These are phyloP conservation scores for Bruguiera gymnorhiza DNA, from an alignment of 345 rosid genomes.

Conservation along the genomic window DNA sequence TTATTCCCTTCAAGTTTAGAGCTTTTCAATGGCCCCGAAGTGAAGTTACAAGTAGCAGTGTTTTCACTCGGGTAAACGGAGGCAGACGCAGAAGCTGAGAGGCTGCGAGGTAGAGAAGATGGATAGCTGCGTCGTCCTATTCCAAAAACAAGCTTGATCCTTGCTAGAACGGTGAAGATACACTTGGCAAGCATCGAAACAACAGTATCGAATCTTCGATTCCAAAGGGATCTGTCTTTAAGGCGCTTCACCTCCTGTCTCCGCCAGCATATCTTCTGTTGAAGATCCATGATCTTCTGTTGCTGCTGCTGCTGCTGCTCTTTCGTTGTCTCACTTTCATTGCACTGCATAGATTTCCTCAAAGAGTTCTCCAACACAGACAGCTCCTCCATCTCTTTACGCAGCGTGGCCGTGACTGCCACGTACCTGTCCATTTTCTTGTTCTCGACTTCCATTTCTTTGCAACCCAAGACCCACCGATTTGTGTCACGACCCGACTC, in stretches of 20 bases:
- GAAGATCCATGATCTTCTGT: slow-evolving; percentile 62
- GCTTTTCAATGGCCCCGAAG: slow-evolving; percentile 40
- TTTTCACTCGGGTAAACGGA: slow-evolving; percentile 63
- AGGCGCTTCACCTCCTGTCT: slow-evolving; percentile 75
- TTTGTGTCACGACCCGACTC: slow-evolving; percentile 58
- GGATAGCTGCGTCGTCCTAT: slow-evolving; percentile 47
- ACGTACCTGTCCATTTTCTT: slow-evolving; percentile 79
- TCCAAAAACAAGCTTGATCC: slow-evolving; percentile 73
- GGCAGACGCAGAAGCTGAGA: slow-evolving; percentile 78
- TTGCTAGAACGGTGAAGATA: slow-evolving; percentile 63
- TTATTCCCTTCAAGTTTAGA: slow-evolving; percentile 14
- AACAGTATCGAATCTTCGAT: slow-evolving; percentile 65
- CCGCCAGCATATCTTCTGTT: slow-evolving; percentile 59
- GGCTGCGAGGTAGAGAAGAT: slow-evolving; percentile 55
- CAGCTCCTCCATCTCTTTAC: slow-evolving; percentile 83
- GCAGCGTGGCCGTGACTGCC: slow-evolving; percentile 56
- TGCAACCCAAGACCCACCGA: slow-evolving; percentile 54
- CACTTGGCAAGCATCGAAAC: slow-evolving; percentile 55
- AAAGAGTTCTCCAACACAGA: slow-evolving; percentile 46
- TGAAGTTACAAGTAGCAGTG: slow-evolving; percentile 30
- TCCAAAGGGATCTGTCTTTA: slow-evolving; percentile 84
- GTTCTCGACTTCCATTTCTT: slow-evolving; percentile 63
- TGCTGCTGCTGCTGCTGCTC: slow-evolving; percentile 42
- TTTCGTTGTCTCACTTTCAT: slow-evolving; percentile 29
- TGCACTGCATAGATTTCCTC: slow-evolving; percentile 41